These are phyloP conservation scores for Xylariaceae sp. DNA, from an alignment of 2,329 filamentous ascomycete species.

Conservation along the genomic window DNA sequence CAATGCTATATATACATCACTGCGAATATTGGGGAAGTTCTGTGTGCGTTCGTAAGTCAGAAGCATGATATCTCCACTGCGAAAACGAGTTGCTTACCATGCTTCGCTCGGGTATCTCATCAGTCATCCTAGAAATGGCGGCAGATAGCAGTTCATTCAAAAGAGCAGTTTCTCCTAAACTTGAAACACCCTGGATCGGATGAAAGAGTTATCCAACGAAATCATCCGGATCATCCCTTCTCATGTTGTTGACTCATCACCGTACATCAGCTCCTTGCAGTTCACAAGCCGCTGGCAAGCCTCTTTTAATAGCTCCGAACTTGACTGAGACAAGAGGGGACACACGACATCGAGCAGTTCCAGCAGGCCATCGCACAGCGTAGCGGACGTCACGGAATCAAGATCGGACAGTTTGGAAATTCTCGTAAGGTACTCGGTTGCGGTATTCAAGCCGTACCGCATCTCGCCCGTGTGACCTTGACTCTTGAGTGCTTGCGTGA, in stretches of 20 bases:
- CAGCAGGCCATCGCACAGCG: conserved; percentile 55
- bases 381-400: conserved; percentile 60
- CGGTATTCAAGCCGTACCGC: conserved; percentile 32
- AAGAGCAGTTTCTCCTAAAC: too few species aligned
- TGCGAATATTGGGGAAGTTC: too few species aligned
- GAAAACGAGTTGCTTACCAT: too few species aligned
- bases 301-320: conserved; percentile 70
- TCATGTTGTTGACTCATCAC: conserved; percentile 23
- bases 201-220: neutral
- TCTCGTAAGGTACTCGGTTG: conserved; percentile 50
- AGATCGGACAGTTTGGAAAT: conserved; percentile 68
- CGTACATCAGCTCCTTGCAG: conserved; percentile 55
- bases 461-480: conserved; percentile 43
- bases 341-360: conserved; percentile 44
- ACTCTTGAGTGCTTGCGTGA: conserved; percentile 68
- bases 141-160: too few species aligned
- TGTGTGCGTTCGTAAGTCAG: too few species aligned
- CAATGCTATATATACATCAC: too few species aligned
- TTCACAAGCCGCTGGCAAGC: conserved; percentile 66
- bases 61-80: too few species aligned
- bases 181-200: too few species aligned
- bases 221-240: neutral
- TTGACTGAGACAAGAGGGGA: conserved; percentile 41
- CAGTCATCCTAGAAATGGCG: too few species aligned
- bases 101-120: too few species aligned